Conservation (phyloP, 83 land plant species). For the Isoetes engelmannii region DNA sequence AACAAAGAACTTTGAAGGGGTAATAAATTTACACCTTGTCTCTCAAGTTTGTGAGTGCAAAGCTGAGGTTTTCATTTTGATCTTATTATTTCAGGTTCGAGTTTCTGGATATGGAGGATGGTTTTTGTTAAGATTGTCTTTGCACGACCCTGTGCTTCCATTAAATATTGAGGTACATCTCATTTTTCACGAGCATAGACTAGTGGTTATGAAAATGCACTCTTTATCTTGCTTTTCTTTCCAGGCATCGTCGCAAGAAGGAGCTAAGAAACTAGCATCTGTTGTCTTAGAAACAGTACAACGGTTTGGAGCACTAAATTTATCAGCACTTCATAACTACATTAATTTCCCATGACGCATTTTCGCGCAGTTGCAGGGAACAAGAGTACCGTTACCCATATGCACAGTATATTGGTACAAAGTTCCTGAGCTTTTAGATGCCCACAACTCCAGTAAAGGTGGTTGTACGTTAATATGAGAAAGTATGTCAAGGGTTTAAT, state of each 20-base stretch:
- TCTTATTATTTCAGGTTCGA: conserved; percentile 36
- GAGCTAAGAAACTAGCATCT: conserved; percentile 61
- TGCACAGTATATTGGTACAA: too few species aligned
- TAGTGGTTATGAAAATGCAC: not conserved
- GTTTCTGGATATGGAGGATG: conserved; percentile 91
- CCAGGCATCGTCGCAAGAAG: conserved; percentile 73
- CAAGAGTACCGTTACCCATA: too few species aligned
- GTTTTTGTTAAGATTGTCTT: conserved; percentile 93
- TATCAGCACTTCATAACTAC: conserved; percentile 62
- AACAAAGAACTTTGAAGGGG: conserved; percentile 90
- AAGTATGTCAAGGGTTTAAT: too few species aligned
- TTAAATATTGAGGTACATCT: conserved; percentile 76
- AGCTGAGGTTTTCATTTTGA: not conserved
- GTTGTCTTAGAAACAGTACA: conserved; percentile 52
- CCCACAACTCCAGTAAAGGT: too few species aligned
- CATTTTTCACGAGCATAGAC: not conserved
- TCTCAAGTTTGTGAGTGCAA: not conserved
- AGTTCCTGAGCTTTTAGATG: too few species aligned
- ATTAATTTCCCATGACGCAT: conserved; percentile 19
- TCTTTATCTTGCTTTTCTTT: conserved; percentile 8
- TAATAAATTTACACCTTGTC: conserved; percentile 20
- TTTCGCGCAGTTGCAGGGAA: too few species aligned
- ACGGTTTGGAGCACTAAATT: conserved; percentile 67
- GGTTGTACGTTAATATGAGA: too few species aligned
- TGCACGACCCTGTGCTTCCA: conserved; percentile 95